Conservation (phyloP, 441 rosid genomes). For the Brassica balearica region DNA sequence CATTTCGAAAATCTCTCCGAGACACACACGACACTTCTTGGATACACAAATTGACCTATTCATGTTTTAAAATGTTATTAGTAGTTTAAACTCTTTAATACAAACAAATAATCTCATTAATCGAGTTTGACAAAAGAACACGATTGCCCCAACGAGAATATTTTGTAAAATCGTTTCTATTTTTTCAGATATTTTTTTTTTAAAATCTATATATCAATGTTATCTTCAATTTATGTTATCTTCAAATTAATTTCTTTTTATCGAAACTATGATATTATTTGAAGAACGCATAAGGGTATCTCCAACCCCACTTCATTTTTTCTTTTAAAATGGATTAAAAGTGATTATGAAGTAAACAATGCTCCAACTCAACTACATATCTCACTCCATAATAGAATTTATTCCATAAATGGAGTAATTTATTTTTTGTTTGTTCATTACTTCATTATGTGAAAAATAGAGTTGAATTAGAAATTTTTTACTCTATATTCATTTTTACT, state of each 20-base stretch:
- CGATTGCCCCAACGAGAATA: slow-evolving; percentile 39
- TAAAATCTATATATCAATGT: background rate
- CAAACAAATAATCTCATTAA: slow-evolving; percentile 36
- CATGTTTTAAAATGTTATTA: slow-evolving; percentile 32
- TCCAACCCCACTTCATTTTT: no score
- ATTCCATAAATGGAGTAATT: no score
- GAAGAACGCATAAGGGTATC: no score
- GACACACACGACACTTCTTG: slow-evolving; percentile 49
- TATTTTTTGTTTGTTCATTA: no score
- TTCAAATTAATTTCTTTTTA: background rate
- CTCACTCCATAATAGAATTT: no score
- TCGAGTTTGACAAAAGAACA: slow-evolving; percentile 42
- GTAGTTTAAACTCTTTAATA: slow-evolving; percentile 15
- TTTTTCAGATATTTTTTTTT: background rate
- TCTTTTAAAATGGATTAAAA: no score
- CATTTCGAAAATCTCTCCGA: slow-evolving; percentile 43
- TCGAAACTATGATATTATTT: background rate
- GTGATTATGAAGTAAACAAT: no score
- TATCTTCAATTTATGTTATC: background rate
- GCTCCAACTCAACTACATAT: no score
- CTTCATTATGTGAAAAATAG: no score
- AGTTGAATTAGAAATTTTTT: no score
- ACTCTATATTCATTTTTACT: no score
- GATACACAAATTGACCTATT: slow-evolving; percentile 44
- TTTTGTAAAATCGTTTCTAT: slow-evolving; percentile 4